Evolutionary conservation across 2,329 filamentous ascomycete species (phyloP).

Genomic region (Pseudogymnoascus sp.): DNA sequence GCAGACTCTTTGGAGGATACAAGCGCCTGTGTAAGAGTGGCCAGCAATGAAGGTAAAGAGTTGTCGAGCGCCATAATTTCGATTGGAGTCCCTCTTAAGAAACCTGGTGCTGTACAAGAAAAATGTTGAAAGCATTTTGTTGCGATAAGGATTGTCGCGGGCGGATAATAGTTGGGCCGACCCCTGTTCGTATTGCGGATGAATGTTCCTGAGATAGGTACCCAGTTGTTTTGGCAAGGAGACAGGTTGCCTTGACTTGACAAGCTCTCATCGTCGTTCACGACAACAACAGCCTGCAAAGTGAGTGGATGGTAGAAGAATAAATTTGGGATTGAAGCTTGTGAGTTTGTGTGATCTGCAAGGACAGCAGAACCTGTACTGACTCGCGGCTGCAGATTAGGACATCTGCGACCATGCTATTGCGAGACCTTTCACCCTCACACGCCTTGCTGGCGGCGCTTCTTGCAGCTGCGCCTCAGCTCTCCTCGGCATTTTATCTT

Average conservation of each 20-base stretch:
- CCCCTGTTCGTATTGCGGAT: not conserved
- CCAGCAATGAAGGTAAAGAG: conserved; percentile 43
- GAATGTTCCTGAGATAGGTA: conserved; percentile 6
- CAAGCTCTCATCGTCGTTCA: conserved; percentile 8
- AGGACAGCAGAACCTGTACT: not conserved
- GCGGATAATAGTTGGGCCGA: not conserved
- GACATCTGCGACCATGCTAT: conserved; percentile 21
- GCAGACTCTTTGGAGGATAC: conserved; percentile 60
- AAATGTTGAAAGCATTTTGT: conserved; percentile 12
- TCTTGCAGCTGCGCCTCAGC: conserved; percentile 40
- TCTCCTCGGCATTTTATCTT: conserved; percentile 78
- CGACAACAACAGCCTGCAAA: conserved; percentile 2
- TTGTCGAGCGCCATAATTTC: conserved; percentile 41
- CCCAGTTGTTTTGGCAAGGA: conserved; percentile 6
- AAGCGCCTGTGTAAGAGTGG: conserved; percentile 45
- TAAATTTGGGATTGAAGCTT: not conserved
- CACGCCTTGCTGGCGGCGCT: conserved; percentile 44
- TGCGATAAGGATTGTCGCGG: conserved; percentile 2
- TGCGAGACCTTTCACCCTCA: conserved; percentile 29
- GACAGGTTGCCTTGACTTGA: conserved; percentile 4
- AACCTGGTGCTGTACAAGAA: not conserved
- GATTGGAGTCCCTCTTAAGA: conserved; percentile 7
- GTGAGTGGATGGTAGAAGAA: not conserved
- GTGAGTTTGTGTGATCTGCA: not conserved
- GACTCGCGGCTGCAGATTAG: not conserved